Evolutionary conservation across 2,329 filamentous ascomycete species (phyloP).

Genomic region (Colletotrichum paranaense): DNA sequence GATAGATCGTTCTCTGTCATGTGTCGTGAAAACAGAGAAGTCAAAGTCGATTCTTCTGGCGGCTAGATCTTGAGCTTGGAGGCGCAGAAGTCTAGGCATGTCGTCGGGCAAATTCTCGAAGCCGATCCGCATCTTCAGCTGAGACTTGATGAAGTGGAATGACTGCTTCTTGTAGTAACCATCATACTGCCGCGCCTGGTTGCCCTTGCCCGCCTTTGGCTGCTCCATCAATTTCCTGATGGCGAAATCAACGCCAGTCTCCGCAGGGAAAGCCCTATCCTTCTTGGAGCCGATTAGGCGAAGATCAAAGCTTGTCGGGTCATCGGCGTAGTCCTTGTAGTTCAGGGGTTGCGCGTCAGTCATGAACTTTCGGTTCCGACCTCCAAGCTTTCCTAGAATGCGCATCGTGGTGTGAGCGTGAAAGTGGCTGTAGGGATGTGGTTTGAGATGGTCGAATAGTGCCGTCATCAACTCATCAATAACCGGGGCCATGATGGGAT

Average conservation of each 20-base stretch:
- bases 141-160: constrained; percentile 85
- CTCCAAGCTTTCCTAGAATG: constrained; percentile 95
- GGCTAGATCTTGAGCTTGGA: constrained; percentile 89
- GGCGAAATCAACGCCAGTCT: constrained; percentile 88
- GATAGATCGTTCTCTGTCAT: constrained; percentile 84
- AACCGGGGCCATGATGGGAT: constrained; percentile 98
- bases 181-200: constrained; percentile 73
- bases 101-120: constrained; percentile 91
- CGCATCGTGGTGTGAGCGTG: constrained; percentile 98
- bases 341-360: constrained; percentile 87
- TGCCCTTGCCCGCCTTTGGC: constrained; percentile 69
- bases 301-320: constrained; percentile 87
- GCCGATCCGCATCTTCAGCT: constrained; percentile 91
- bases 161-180: constrained; percentile 94
- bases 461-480: constrained; percentile 99
- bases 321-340: constrained; percentile 88
- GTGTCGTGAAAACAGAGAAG: constrained; percentile 76
- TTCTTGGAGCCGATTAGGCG: constrained; percentile 89
- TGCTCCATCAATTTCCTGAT: constrained; percentile 88
- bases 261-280: constrained; percentile 87
- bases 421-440: constrained; percentile 95
- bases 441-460: constrained; percentile 93
- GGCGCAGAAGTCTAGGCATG: constrained; percentile 82
- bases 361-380: constrained; percentile 94
- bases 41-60: constrained; percentile 78